Evolutionary conservation across 2,329 filamentous ascomycete genomes (phyloP).

Genomic region (Fusarium napiforme): DNA sequence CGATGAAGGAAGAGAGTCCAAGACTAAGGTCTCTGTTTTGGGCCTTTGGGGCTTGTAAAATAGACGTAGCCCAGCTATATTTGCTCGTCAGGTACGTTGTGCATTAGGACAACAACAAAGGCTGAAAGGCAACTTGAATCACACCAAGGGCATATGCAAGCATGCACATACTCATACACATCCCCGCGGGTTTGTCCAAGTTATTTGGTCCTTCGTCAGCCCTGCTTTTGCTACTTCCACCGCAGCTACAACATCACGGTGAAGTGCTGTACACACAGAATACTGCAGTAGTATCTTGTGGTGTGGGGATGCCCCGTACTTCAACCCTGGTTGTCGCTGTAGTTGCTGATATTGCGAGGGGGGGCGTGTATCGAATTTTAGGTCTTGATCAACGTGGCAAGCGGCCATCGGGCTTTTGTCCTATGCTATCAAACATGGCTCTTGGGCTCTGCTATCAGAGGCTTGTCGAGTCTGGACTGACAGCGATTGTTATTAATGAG

Average conservation of each 20-base stretch:
- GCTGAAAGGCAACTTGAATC: slow-evolving; percentile 24
- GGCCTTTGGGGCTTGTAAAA: not conserved
- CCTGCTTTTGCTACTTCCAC: slow-evolving; percentile 27
- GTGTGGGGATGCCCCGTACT: slow-evolving; percentile 40
- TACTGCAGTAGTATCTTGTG: slow-evolving; percentile 38
- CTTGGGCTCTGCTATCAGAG: not conserved
- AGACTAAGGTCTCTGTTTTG: not conserved
- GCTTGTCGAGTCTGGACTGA: slow-evolving; percentile 1
- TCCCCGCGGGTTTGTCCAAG: slow-evolving; percentile 30
- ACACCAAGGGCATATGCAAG: slow-evolving; percentile 23
- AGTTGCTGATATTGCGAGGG: slow-evolving; percentile 32
- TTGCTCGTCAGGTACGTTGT: slow-evolving; percentile 14
- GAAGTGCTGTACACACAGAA: slow-evolving; percentile 35
- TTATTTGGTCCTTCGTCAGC: slow-evolving; percentile 33
- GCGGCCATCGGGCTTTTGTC: slow-evolving; percentile 35
- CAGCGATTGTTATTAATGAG: not conserved
- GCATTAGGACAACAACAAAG: slow-evolving; percentile 26
- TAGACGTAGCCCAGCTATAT: slow-evolving; percentile 16
- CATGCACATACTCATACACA: slow-evolving; percentile 29
- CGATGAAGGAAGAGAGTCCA: not conserved
- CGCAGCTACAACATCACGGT: slow-evolving; percentile 34
- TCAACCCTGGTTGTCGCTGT: slow-evolving; percentile 32
- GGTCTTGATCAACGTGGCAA: slow-evolving; percentile 51
- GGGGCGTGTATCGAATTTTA: slow-evolving; percentile 37
- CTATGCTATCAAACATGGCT: slow-evolving; percentile 15